Percentiles rank a stretch among this genome's conserved stretches.
Evolutionary conservation across 2,329 filamentous ascomycete genomes (phyloP).

Genomic region (Lecanosticta acicola): DNA sequence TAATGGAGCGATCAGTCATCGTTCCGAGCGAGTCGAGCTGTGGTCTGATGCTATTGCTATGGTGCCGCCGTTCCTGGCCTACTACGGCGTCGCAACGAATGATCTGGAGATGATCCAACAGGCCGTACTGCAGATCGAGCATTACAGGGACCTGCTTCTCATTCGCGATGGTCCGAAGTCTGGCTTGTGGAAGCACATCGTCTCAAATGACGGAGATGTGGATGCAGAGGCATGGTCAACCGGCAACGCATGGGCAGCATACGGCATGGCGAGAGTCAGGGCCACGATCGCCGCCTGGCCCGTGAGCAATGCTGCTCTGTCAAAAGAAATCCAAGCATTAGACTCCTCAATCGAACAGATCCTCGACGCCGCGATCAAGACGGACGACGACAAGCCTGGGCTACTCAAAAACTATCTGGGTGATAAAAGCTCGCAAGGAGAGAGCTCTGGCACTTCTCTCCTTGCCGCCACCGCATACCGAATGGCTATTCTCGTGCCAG

Average conservation of each 20-base stretch:
- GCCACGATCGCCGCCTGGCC: conserved; percentile 38
- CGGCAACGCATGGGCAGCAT: conserved; percentile 46
- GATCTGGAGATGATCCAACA: conserved; percentile 34
- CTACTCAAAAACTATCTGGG: conserved; percentile 45
- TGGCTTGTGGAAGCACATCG: conserved; percentile 45
- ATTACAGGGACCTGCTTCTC: conserved; percentile 40
- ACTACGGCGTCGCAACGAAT: conserved; percentile 39
- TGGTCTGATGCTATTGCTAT: conserved; percentile 49
- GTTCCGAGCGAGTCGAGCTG: conserved; percentile 39
- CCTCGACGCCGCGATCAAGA: conserved; percentile 33
- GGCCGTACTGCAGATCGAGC: conserved; percentile 37
- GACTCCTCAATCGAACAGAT: conserved; percentile 35
- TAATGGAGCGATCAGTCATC: conserved; percentile 47
- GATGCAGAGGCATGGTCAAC: conserved; percentile 44
- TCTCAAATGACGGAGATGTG: conserved; percentile 30
- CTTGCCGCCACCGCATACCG: conserved; percentile 43
- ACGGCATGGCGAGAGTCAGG: conserved; percentile 44
- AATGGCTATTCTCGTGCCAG: conserved; percentile 40
- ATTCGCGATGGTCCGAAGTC: conserved; percentile 17
- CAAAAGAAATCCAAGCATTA: conserved; percentile 25
- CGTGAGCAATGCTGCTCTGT: conserved; percentile 17
- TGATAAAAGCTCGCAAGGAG: conserved; percentile 38
- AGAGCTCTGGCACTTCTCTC: conserved; percentile 46
- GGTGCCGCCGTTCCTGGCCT: conserved; percentile 47
- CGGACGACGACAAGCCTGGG: conserved; percentile 34